phyloP scores from a whole-genome alignment of 345 rosid genomes.

The Crucihimalaya himalaica region DNA sequence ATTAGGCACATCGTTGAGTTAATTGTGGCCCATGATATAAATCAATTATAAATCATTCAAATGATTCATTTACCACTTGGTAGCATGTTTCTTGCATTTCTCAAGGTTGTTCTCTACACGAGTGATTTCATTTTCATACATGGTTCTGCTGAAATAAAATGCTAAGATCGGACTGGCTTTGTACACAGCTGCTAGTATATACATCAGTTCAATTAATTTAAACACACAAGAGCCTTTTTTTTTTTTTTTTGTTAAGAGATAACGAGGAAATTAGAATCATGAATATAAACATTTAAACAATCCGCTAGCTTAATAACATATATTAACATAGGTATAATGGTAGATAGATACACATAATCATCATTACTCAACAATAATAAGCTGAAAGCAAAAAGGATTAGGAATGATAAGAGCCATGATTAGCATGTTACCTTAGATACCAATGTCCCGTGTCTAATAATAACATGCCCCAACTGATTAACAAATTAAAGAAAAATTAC shows the following conservation, averaged over 20 bases:
- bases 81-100: constrained; percentile 39
- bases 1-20: constrained; percentile 28
- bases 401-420: constrained; percentile 42
- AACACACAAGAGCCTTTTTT: neutral
- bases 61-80: constrained; percentile 31
- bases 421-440: constrained; percentile 57
- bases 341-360: neutral
- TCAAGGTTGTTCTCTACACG: constrained; percentile 31
- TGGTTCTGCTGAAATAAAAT: constrained; percentile 12
- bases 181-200: neutral
- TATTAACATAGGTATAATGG: neutral
- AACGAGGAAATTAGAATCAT: neutral
- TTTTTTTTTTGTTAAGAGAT: neutral
- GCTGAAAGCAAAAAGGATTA: constrained; percentile 36
- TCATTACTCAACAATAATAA: constrained; percentile 21
- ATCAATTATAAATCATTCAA: constrained; percentile 37
- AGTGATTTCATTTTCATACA: constrained; percentile 1
- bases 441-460: constrained; percentile 26
- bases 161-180: constrained; percentile 14
- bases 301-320: neutral
- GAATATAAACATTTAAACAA: neutral
- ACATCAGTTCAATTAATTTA: neutral
- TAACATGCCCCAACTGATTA: constrained; percentile 6
- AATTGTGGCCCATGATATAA: constrained; percentile 39
- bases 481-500: constrained; percentile 4